Base-by-base conservation (phyloP, 345 rosid genomes). In the Populus davidiana region DNA sequence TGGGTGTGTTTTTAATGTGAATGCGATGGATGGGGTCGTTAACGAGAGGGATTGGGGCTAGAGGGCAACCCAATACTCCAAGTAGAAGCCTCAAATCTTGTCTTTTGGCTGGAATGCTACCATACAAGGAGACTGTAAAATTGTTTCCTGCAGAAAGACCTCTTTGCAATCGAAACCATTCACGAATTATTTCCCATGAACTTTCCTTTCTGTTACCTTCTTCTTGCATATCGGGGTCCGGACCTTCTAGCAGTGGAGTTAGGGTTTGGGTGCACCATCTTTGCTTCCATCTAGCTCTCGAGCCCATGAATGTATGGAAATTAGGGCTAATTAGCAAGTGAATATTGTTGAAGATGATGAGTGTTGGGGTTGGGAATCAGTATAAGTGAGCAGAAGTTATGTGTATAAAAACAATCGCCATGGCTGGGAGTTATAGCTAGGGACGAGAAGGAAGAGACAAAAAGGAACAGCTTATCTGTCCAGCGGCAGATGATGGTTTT, bases 211-310 rank as follows among this genome's bases (percentile, higher is more conserved):
- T 90, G 82, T 64, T 82, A 44, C 86, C 86, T 75, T 91, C 92
- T 35, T 86, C 97, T 83, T 89, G 95, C 93, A 90, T 88, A 21
- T 91, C 98, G 6, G 95, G 97, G 79, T 93, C 97, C 5, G 99
- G 99, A 20, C 98, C 98, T 89, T 95, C 99, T 93, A 93, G 85
- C 25, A 95, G 79, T 8, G 99, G 99, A 9, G 97, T 92, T 71
- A 95, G 79, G 29, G 94, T 83, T 81, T 90, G 95, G 5, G 92
- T 83, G 78, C 88, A 88, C 91, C 93, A 86, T 80, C 90, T 83
- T 39, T 91, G 92, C 80, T 88, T 89, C 83, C 88, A 84, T 68
- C 88, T 54, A 25, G 77, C 85, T 78, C 84, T 84, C 36, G 88
- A 83, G 59, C 82, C 84, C 87, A 86, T 80, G 64, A 23, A 21